A percentile compares a stretch with the other conserved stretches of the same genome.
Evolutionary conservation across 2,329 filamentous ascomycete species (phyloP).

Genomic region (Tolypocladium cylindrosporum): DNA sequence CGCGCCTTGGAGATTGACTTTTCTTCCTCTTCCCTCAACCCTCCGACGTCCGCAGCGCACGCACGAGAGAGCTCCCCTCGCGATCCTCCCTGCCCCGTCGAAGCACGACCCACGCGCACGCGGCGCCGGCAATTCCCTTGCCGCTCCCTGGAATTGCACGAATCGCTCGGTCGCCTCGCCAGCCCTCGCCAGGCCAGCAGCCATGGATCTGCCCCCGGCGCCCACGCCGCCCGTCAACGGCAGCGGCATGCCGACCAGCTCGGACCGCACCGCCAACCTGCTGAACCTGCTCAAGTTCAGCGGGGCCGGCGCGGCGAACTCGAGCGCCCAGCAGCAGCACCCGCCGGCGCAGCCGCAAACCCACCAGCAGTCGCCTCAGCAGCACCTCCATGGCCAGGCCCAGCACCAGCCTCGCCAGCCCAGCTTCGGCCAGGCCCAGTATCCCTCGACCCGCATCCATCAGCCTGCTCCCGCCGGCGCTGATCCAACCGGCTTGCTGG

Average conservation of each 20-base stretch:
- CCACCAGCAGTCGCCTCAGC: slow-evolving; percentile 12
- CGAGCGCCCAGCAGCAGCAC: slow-evolving; percentile 24
- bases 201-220: slow-evolving; percentile 38
- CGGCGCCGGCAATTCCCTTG: neutral
- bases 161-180: neutral
- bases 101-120: neutral
- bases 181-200: slow-evolving; percentile 6
- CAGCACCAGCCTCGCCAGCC: slow-evolving; percentile 9
- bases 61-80: neutral
- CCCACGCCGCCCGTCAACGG: slow-evolving; percentile 36
- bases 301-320: slow-evolving; percentile 20
- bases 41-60: neutral
- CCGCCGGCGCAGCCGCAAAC: slow-evolving; percentile 13
- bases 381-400: slow-evolving; percentile 11
- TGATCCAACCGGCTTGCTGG: slow-evolving; percentile 47
- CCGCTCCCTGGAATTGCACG: neutral
- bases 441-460: slow-evolving; percentile 33
- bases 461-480: slow-evolving; percentile 46
- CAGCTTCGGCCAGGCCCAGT: slow-evolving; percentile 10
- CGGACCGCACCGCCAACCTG: slow-evolving; percentile 43
- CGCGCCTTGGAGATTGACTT: neutral
- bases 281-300: slow-evolving; percentile 55
- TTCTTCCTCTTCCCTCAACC: neutral
- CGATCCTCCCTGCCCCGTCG: neutral
- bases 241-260: slow-evolving; percentile 25